Evolutionary conservation across 2,329 filamentous ascomycete species (phyloP), one percentile per base, ranked within the genome.

Genomic region (Fusarium coicis): DNA sequence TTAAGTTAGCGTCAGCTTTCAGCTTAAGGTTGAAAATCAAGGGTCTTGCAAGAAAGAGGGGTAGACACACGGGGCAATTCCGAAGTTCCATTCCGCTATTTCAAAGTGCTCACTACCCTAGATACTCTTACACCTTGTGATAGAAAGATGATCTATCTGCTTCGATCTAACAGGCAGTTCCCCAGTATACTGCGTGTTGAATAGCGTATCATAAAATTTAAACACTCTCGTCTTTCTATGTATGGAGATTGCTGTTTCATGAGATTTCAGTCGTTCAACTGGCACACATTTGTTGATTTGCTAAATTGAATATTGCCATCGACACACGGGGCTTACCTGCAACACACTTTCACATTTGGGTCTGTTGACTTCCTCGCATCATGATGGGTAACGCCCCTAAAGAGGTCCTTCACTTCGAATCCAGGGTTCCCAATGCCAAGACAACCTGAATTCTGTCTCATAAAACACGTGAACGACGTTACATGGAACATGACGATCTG

Each of bases 11-110:
- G 1, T 14, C 2, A 5, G 1, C 16, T 55, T 68, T 18, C 49
- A 50, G 55, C 43, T 46, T 68, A 18, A 2, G 30, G 30, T 62
- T 43, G 55, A 55, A 60, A 68, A 62, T 23, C 32, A 19, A 36
- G n/a, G 37, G 28, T 16, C 11, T 21, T 30, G 4, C 3, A 11
- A 14, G 11, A 28, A 23, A 26, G 39, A 36, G n/a, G 39, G 28
- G 28, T 11, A 19, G 16, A 44, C 2, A 34, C 12, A 11, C 18
- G 53, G 53, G 12, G 43, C 2, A 26, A 14, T 56, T 56, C 53
- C 53, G 53, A 32, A 4, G 4, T 15, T 6, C 7, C 8, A 19
- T 55, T 55, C 53, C 39, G 44, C 19, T 30, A n/a, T 47, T 15
- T 14, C 10, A 30, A 30, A 30, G 26, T 30, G 19, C 10, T n/a